These are phyloP conservation scores for Debaryomyces coudertii DNA, from an alignment of 1,139 yeast species.

Conservation along the genomic window DNA sequence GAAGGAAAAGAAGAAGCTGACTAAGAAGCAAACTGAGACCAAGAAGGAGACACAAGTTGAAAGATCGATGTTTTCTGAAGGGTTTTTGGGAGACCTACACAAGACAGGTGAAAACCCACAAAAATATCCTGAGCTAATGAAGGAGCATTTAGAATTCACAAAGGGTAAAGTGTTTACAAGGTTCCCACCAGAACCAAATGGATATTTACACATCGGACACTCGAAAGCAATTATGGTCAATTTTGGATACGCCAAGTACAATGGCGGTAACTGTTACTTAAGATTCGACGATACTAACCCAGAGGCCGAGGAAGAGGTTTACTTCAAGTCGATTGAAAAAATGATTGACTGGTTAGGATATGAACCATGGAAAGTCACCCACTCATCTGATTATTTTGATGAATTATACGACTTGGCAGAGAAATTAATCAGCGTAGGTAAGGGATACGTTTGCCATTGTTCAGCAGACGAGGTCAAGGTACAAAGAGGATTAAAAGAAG, in stretches of 20 bases:
- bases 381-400: constrained; percentile 95
- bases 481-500: constrained; percentile 87
- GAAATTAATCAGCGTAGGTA: constrained; percentile 64
- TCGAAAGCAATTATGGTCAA: constrained; percentile 97
- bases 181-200: constrained; percentile 99
- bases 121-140: constrained; percentile 80
- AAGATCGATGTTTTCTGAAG: constrained; percentile 91
- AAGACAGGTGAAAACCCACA: constrained; percentile 96
- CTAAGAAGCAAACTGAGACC: constrained; percentile 24
- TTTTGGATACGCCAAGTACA: constrained; percentile 87
- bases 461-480: constrained; percentile 88
- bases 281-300: constrained; percentile 98
- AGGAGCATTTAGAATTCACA: constrained; percentile 75
- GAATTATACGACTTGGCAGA: constrained; percentile 86
- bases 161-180: constrained; percentile 86
- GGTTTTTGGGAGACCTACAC: constrained; percentile 93
- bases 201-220: constrained; percentile 95
- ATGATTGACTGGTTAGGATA: constrained; percentile 95
- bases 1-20: constrained; percentile 66
- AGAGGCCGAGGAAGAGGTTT: constrained; percentile 95
- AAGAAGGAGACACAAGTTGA: constrained; percentile 35
- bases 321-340: constrained; percentile 78
- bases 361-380: constrained; percentile 88
- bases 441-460: constrained; percentile 92
- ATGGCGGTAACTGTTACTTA: constrained; percentile 85